Evolutionary conservation across 2,329 filamentous ascomycete genomes (phyloP), one percentile per base, ranked within the genome.

Genomic region (Thielaviopsis euricoi): DNA sequence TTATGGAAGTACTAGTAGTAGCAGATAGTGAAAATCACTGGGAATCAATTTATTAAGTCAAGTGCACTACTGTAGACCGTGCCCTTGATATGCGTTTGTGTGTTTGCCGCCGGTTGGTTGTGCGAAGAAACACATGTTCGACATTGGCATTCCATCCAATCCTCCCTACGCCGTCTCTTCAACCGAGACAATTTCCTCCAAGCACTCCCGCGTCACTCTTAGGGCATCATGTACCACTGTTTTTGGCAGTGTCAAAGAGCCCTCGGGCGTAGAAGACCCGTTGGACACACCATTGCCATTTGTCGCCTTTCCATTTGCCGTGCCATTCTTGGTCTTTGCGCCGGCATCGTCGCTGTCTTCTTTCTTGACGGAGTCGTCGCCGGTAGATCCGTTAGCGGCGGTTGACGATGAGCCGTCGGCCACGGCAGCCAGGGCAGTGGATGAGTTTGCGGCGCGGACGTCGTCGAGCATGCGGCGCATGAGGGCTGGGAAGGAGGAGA

Each of bases 191-290:
- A 80, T 72, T 43, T 70, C 66, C 62, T 82, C 80, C 49, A 85
- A 70, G 62, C 76, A 76, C 63, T 83, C 80, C 59, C 76, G 72
- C 26, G 81, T 81, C 33, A 79, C 71, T 62, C 74, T 75, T n/a
- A 84, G 70, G 4, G 80, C 80, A 62, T 85, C 79, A 25, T 83
- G 78, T 15, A 85, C 69, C n/a, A 83, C 79, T 2, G 71, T 66
- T 57, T 76, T 72, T 13, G 83, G 81, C 49, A 85, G 67, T 33
- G 80, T 81, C 15, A 84, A 72, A 55, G 19, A 29, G 21, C 23
- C 51, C 25, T 66, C 66, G 25, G 63, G 58, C 19, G 62, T 58
- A 2, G 63, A 57, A 2, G 25, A 13, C 26, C 67, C 67, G 60
- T 68, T 66, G 19, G 55, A 52, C 52, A 54, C 60, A 43, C 52